Percentiles rank a stretch among this genome's conserved stretches.
phyloP scores from a whole-genome alignment of 768 basidiomycete species.

The Kwoniella dendrophila region DNA sequence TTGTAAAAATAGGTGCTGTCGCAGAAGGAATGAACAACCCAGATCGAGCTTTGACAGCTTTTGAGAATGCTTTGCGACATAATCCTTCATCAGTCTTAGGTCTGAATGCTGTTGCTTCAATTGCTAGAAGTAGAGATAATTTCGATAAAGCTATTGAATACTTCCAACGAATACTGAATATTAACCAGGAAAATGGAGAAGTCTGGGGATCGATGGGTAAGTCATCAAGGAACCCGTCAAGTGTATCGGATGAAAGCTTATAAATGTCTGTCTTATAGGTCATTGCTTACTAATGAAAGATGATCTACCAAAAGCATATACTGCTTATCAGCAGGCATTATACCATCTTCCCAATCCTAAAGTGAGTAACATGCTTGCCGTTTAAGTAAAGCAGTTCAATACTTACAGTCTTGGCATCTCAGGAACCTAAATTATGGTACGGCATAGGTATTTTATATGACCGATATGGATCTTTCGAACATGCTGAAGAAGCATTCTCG shows the following conservation, averaged over 20 bases:
- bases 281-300: constrained; percentile 99
- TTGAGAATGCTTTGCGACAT: constrained; percentile 93
- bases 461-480: constrained; percentile 95
- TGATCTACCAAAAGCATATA: constrained; percentile 96
- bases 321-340: constrained; percentile 96
- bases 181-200: constrained; percentile 96
- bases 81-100: constrained; percentile 88
- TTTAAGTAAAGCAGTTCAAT: neutral
- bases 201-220: constrained; percentile 92
- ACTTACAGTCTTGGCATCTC: constrained; percentile 56
- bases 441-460: constrained; percentile 99
- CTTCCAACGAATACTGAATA: constrained; percentile 85
- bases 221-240: constrained; percentile 22
- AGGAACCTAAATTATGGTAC: constrained; percentile 99
- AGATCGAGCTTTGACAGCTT: constrained; percentile 87
- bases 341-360: constrained; percentile 95
- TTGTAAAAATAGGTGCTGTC: constrained; percentile 70
- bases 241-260: neutral
- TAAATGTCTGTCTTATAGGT: constrained; percentile 59
- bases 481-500: constrained; percentile 97
- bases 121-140: constrained; percentile 96
- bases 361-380: constrained; percentile 58
- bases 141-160: constrained; percentile 97
- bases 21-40: constrained; percentile 92
- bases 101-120: constrained; percentile 90